These are phyloP conservation scores for Suillus fuscotomentosus DNA, from an alignment of 768 basidiomycete genomes.

Conservation along the genomic window DNA sequence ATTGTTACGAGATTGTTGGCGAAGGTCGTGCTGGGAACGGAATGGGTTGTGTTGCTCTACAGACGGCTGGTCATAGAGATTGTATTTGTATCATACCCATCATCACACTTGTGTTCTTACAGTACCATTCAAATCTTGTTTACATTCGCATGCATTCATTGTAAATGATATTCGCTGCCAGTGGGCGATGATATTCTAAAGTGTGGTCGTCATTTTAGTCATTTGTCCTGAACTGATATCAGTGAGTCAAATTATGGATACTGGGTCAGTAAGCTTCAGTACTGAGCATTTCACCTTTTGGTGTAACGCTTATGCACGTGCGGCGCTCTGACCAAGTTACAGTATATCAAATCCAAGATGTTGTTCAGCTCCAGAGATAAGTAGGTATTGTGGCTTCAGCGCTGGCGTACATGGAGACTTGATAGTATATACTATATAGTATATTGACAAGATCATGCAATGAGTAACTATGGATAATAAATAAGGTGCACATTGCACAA, in stretches of 20 bases:
- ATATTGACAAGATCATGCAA: neutral
- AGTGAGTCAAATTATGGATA: no score
- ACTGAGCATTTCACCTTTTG: constrained; percentile 5
- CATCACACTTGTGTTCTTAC: neutral
- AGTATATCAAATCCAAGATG: neutral
- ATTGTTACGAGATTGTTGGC: neutral
- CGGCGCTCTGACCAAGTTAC: no score
- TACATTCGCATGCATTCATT: neutral
- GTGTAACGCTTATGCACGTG: no score
- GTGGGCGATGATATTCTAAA: neutral
- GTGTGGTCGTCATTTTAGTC: neutral
- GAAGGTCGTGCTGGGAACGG: neutral
- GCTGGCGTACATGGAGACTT: neutral
- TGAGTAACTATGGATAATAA: neutral
- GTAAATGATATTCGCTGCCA: neutral
- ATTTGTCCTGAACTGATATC: no score
- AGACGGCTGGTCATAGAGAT: neutral
- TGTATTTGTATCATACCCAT: constrained; percentile 2
- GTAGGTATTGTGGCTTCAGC: no score
- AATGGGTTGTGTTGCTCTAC: neutral
- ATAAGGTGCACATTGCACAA: neutral
- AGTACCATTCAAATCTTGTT: neutral
- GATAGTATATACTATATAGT: neutral
- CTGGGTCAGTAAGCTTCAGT: no score
- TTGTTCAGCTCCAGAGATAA: neutral